Evolutionary conservation across 345 rosid genomes (phyloP), one percentile per base, ranked within the genome.

Genomic region (Salix koriyanagi): DNA sequence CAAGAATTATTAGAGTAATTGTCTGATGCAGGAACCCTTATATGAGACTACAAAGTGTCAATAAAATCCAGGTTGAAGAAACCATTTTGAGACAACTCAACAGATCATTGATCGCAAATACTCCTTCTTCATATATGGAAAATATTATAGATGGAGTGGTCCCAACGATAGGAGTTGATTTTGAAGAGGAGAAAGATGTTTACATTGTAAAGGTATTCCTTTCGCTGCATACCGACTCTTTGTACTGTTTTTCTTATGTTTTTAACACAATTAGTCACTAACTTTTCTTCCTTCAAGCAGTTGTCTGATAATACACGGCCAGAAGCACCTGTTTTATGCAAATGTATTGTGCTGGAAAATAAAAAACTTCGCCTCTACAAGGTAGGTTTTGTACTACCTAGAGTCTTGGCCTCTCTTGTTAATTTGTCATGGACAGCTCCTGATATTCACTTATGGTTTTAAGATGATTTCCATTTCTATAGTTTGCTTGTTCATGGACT

Each of bases 191-290:
- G 78, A 89, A 89, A 79, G 92, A 90, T 50, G 61, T 71, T 70
- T 91, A 87, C 84, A 76, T 50, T 76, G 86, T 90, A 12, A 86
- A 80, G 94, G 94, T 94, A 82, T 61, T 54, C 34, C n/a, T 36
- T 65, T 30, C 65, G 34, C 67, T 71, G 8, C 21, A 69, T 48
- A 6, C 34, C 8, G 4, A 61, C 74, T 62, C 28, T 41, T 42
- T 26, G 6, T 54, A 32, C 46, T 37, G 52, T 11, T 26, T 61
- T 64, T 72, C 41, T 15, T 37, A 46, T 66, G 19, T 15, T 70
- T 74, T 39, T 14, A 14, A 46, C 14, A 0, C 6, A 46, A 46
- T 46, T 14, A 14, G 50, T 46, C 1, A 46, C 50, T 14, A 14
- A 14, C 50, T 13, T 76, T 66, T 66, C 3, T 72, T 62, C 72